Evolutionary conservation across 352 stramenopile genomes (phyloP).

Genomic region (Aphanomyces astaci): DNA sequence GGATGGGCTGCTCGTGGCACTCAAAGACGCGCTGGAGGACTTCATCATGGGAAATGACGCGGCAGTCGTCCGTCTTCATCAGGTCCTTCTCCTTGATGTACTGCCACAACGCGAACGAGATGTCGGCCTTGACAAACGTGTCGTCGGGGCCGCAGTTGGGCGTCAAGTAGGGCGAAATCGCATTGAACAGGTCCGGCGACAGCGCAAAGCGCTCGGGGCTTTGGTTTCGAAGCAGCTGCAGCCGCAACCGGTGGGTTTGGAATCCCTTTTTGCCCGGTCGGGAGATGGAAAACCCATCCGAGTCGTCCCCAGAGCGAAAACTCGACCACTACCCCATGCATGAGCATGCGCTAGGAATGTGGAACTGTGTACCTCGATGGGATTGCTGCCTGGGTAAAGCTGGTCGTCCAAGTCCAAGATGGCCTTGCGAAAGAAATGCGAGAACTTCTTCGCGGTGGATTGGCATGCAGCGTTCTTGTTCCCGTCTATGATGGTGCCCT

Average conservation of each 20-base stretch:
- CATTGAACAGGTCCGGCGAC: conserved; percentile 1
- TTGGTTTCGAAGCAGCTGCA: conserved; percentile 12
- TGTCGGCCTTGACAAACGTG: neutral
- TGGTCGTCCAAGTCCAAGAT: conserved; percentile 17
- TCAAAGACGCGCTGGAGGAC: conserved; percentile 12
- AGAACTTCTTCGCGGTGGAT: neutral
- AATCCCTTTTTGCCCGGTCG: conserved; percentile 7
- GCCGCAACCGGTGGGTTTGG: neutral
- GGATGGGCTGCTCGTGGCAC: conserved; percentile 8
- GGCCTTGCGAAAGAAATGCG: conserved; percentile 20
- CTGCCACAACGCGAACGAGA: conserved; percentile 5
- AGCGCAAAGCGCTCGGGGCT: conserved; percentile 8
- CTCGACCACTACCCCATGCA: conserved; percentile 22
- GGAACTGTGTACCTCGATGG: neutral
- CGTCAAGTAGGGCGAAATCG: neutral
- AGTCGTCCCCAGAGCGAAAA: conserved; percentile 2
- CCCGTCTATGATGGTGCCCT: conserved; percentile 7
- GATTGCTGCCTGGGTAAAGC: neutral
- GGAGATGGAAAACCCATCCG: conserved; percentile 14
- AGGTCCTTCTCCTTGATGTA: conserved; percentile 23
- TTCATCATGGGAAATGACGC: neutral
- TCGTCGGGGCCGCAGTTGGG: neutral
- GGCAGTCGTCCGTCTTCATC: neutral
- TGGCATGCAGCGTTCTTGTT: neutral
- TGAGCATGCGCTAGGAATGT: too few relatives aligned